Evolutionary conservation across 2,329 filamentous ascomycete species (phyloP).

Genomic region (Claviceps capensis): DNA sequence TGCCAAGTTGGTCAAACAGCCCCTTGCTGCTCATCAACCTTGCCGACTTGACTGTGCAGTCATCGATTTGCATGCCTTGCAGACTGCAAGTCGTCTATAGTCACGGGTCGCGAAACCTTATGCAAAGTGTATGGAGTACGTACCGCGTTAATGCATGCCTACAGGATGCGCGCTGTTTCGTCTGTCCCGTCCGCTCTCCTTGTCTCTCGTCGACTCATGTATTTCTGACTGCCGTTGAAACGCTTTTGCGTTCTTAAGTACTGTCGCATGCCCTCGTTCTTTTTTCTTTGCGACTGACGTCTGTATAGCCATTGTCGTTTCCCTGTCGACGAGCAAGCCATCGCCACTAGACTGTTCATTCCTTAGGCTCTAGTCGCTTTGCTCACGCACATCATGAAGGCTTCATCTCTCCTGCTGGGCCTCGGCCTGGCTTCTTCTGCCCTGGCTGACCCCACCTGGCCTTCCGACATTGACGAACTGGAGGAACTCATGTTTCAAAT

Average conservation of each 20-base stretch:
- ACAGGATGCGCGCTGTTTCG: not conserved
- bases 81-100: not conserved
- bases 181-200: not conserved
- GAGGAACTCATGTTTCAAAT: conserved; percentile 51
- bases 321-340: not conserved
- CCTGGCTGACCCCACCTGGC: conserved; percentile 44
- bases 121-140: not conserved
- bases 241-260: not conserved
- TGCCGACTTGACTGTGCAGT: not conserved
- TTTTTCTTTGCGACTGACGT: not conserved
- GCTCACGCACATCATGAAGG: conserved; percentile 9
- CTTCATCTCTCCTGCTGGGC: conserved; percentile 15
- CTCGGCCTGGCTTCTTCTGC: conserved; percentile 21
- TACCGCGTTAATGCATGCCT: not conserved
- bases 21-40: not conserved
- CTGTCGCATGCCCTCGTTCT: not conserved
- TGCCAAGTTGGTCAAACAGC: not conserved
- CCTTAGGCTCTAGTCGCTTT: not conserved
- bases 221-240: not conserved
- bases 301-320: not conserved
- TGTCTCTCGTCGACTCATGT: not conserved
- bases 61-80: no score
- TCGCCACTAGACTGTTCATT: not conserved
- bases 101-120: not conserved
- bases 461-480: conserved; percentile 43